These are phyloP conservation scores for Backusella liffmaniae DNA, from an alignment of 192 early-diverging fungal species.

Conservation along the genomic window DNA sequence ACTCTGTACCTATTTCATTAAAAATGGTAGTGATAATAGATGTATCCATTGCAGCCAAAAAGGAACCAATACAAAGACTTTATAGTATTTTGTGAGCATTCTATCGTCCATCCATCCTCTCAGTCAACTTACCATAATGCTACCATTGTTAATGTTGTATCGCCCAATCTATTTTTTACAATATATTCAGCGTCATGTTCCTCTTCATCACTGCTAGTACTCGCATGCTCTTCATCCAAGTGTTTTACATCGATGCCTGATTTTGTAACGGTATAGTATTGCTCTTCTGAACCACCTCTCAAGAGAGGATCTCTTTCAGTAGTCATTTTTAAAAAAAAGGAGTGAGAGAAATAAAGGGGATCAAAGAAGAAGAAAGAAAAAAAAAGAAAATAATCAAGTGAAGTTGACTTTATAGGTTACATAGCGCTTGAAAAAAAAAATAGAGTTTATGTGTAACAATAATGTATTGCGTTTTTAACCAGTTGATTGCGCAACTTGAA, in stretches of 20 bases:
- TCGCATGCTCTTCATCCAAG: not conserved
- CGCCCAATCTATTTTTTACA: not conserved
- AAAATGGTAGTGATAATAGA: slow-evolving; percentile 33
- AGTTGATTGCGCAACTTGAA: slow-evolving; percentile 1
- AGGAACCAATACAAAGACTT: slow-evolving; percentile 28
- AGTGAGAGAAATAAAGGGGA: not conserved
- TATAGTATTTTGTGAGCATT: too few relatives aligned
- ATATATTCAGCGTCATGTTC: slow-evolving; percentile 6
- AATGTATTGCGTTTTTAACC: not conserved
- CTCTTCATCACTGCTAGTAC: not conserved
- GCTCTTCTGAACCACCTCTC: not conserved
- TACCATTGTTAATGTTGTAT: not conserved
- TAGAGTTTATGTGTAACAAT: not conserved
- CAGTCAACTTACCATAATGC: slow-evolving; percentile 2
- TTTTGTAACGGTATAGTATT: not conserved
- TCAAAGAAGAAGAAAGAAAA: not conserved
- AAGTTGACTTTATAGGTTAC: not conserved
- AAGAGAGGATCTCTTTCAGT: not conserved
- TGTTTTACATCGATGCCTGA: not conserved
- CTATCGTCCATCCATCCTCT: not conserved
- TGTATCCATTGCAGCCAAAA: slow-evolving; percentile 29
- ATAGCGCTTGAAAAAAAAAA: not conserved
- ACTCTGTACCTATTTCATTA: slow-evolving; percentile 35
- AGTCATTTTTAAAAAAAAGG: not conserved
- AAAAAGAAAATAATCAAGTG: not conserved